A percentile compares a stretch with the other conserved stretches of the same genome.
Conservation (phyloP, 2,329 filamentous ascomycete species). For the Davidsoniella virescens region DNA sequence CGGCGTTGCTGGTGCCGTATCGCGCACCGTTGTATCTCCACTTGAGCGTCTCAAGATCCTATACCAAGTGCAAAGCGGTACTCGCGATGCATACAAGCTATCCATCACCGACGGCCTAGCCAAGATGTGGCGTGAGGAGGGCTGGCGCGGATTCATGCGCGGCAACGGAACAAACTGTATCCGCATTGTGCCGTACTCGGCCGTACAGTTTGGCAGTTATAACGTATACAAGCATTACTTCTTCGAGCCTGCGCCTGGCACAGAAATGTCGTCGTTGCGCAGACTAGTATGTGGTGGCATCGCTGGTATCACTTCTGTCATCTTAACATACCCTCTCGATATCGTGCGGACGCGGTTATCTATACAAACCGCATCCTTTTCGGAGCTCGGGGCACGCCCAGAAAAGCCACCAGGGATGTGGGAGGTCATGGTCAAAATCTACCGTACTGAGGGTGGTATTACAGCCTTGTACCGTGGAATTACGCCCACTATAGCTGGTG, state of each 20-base stretch:
- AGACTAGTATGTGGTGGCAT: constrained; percentile 80
- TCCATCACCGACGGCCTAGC: constrained; percentile 73
- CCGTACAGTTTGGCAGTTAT: constrained; percentile 95
- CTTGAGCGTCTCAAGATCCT: constrained; percentile 93
- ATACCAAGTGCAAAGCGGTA: constrained; percentile 87
- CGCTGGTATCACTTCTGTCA: constrained; percentile 89
- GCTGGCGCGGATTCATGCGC: constrained; percentile 93
- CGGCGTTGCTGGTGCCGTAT: constrained; percentile 90
- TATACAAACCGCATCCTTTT: constrained; percentile 95
- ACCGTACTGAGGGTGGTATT: constrained; percentile 76
- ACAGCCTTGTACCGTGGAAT: constrained; percentile 85
- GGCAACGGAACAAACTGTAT: constrained; percentile 98
- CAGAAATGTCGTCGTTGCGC: constrained; percentile 53
- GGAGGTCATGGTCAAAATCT: constrained; percentile 66
- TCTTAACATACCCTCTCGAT: constrained; percentile 88
- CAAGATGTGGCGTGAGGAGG: constrained; percentile 96
- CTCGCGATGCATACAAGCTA: constrained; percentile 82
- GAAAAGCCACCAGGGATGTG: constrained; percentile 82
- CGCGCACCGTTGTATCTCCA: constrained; percentile 88
- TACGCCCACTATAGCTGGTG: constrained; percentile 80
- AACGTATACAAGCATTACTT: constrained; percentile 87
- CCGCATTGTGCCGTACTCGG: constrained; percentile 93
- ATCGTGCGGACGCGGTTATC: constrained; percentile 92
- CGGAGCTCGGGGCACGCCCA: constrained; percentile 48
- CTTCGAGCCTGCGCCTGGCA: constrained; percentile 60